Base-by-base conservation (phyloP, 2,329 filamentous ascomycete species). In the Grosmannia serpens region DNA sequence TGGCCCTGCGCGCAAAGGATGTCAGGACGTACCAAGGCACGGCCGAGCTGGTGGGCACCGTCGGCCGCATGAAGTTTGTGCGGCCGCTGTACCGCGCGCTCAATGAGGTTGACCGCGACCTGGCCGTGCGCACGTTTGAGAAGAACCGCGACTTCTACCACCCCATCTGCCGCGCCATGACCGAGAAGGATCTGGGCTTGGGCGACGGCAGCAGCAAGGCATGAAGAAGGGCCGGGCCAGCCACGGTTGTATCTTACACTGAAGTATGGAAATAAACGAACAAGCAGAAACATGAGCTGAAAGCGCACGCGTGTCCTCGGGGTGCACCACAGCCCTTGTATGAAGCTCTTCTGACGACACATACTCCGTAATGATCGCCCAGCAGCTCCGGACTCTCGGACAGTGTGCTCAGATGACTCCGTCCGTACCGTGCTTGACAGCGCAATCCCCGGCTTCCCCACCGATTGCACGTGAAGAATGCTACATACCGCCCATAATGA, bases 21-120 rank as follows among this genome's bases (percentile, higher is more conserved):
- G 71, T 79, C 56, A 81, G 77, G 59, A 82, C 87, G 44, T 89
- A 92, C 66, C 69, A 82, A 60, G 85, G 86, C 1, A 83, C 89
- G 0, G 84, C 87, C 1, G 82, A 88, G 60, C 76, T 96, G 58
- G 76, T 97, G 46, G 88, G 89, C 35, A 79, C 80, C 56, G 91
- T 96, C 27, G 94, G 94, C 15, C 79, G 94, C 59, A 97, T 99
- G 94, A 97, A 97, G 80, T 97, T 92, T 71, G 92, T 97, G 60
- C 79, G 92, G 53, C 90, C 92, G 26, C 73, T 97, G 67, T 96
- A 87, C 74, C 81, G 87, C 61, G 80, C 83, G 55, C 74, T 99
- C 64, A 86, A 87, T 67, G 84, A 85, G 70, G 82, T 88, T 46
- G 86, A 96, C 73, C 77, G 83, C 53, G 75, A 84, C 29, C 72